Base-by-base conservation (phyloP, 129 eudicot species). In the Lactuca sativa region DNA sequence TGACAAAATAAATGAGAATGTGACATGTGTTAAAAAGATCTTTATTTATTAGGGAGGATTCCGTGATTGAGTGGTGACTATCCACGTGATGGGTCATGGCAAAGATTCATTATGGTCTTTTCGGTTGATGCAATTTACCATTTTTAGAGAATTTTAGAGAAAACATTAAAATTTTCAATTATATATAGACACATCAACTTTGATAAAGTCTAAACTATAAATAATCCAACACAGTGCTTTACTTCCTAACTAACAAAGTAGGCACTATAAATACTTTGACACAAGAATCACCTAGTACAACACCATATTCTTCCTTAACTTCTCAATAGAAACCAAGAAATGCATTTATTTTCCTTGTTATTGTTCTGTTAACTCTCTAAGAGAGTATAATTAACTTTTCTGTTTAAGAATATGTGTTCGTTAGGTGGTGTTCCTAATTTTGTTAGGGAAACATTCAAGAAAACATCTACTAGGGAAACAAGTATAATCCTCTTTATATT, bases 271-370 rank as follows among this genome's bases (percentile, higher is more conserved):
- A 38, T 62, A 5, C 67, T 5, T 37, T 15, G 66, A 15, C 51
- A 62, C 6, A 34, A 3, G 21, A 10, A 7, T 37, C 16, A 6
- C 10, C 3, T 37, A 62, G 32, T 61, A 62, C 66, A 62, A n/a
- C 3, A 3, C 43, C 21, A 7, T 9, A 5, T 9, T 41, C 9
- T 4, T 36, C 18, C 33, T 60, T 18, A 61, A 61, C 47, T 36
- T 6, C 49, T 21, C 3, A 37, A 36, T 7, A 60, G 3, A 44
- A 44, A 44, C 52, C 12, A 44, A 44, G 52, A 61, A 14, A 13
- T 32, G 65, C 40, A 60, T 6, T 60, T 40, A 33, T 60, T 30
- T 25, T 60, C 65, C 41, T 60, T 60, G 37, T 33, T 60, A 41
- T 41, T 41, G 48, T 34, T 4, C 4, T 34, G 37, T 41, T 11